Conservation (phyloP, 2,329 filamentous ascomycete genomes). For the Cladosporium oxysporum region DNA sequence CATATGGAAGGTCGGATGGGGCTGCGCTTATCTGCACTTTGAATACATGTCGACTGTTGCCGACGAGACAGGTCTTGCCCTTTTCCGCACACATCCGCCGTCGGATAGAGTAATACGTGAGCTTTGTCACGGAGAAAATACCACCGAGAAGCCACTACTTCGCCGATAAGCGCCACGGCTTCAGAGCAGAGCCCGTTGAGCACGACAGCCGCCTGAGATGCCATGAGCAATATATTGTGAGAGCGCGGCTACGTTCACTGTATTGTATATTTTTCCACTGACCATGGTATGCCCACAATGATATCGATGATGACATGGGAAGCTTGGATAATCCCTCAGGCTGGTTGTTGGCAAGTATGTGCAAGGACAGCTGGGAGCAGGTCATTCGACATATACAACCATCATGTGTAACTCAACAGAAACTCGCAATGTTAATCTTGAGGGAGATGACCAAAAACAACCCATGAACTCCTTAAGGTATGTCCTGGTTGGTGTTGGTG, state of each 20-base stretch:
- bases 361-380: not conserved
- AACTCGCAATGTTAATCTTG: not conserved
- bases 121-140: constrained; percentile 1
- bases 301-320: not conserved
- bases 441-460: not conserved
- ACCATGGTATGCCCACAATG: not conserved
- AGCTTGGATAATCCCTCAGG: not conserved
- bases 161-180: constrained; percentile 3
- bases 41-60: not conserved
- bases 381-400: not conserved
- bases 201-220: not conserved
- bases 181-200: constrained; percentile 5
- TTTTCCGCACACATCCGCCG: constrained; percentile 5
- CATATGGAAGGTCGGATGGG: not conserved
- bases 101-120: not conserved
- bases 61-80: not conserved
- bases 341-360: not conserved
- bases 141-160: not conserved
- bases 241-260: not conserved
- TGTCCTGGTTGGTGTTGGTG: not conserved
- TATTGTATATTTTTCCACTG: not conserved
- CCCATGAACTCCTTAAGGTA: no score
- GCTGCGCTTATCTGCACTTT: not conserved
- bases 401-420: not conserved
- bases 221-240: not conserved